Base-by-base conservation (phyloP, 345 rosid genomes). In the Acer yangbiense region DNA sequence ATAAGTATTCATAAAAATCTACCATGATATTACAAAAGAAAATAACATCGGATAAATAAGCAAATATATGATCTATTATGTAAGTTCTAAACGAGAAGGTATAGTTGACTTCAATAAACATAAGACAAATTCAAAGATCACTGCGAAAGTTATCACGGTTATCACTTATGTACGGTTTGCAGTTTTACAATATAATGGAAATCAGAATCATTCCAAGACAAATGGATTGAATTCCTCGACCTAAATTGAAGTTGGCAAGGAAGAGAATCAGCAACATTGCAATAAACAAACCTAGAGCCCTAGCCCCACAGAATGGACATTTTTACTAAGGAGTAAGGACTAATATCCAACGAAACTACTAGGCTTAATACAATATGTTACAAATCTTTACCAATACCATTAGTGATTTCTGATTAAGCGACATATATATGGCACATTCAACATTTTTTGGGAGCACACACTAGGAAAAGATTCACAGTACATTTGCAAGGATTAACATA, bases 1-100 rank as follows among this genome's bases (percentile, higher is more conserved):
- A 80, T 9, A 80, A 62, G 18, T 43, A 71, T 48, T 73, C 35
- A 58, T 41, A 71, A 73, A 71, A 76, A 41, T 76, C 32, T 46
- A 73, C 58, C 32, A 61, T 54, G 29, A 41, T 27, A 23, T 20
- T 27, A 63, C 58, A 69, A 58, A 63, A 77, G 76, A 73, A 35
- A 13, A 50, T 3, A 50, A 4, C n/a, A 52, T 14, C 4, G 5
- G 57, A 25, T 10, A 35, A 71, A 11, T 18, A 55, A 67, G 61
- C 18, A 75, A 62, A 7, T 71, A 17, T 10, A 41, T 18, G 21
- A 16, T 62, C 20, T 74, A 68, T 60, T 23, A 17, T 55, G 61
- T 44, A 74, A n/a, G 64, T 60, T 60, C 64, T 5, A 3, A 20
- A 60, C 21, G 5, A 20, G 27, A 60, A 20, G 27, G 27, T 60